These are phyloP conservation scores for Daldinia sp. DNA, from an alignment of 2,329 filamentous ascomycete genomes.

Conservation along the genomic window DNA sequence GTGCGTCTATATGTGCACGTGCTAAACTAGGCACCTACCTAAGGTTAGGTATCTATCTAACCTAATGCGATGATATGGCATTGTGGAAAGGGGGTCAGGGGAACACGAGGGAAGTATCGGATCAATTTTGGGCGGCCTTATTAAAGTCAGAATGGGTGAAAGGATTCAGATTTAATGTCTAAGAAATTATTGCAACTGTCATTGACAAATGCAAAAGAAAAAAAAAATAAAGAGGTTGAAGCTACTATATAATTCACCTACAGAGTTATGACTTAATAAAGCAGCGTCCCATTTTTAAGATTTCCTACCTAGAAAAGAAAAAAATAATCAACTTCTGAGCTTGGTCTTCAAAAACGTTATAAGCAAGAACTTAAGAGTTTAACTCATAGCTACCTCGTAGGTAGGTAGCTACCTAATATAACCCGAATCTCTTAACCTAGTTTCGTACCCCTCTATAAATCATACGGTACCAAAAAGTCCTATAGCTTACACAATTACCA, in stretches of 20 bases:
- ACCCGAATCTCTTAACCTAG: not conserved
- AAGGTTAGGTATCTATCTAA: too few species aligned
- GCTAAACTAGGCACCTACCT: conserved; percentile 6
- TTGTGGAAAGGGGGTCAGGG: too few species aligned
- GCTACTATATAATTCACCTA: too few species aligned
- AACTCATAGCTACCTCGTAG: not conserved
- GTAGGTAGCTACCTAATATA: too few species aligned
- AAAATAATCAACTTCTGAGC: not conserved
- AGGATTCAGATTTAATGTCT: not conserved
- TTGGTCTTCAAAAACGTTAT: not conserved
- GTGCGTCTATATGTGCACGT: conserved; percentile 45
- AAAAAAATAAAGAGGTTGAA: too few species aligned
- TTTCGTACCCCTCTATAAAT: not conserved
- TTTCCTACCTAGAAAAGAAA: too few species aligned
- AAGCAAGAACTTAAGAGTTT: not conserved
- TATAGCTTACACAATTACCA: not conserved
- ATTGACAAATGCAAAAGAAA: too few species aligned
- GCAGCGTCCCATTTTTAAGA: too few species aligned
- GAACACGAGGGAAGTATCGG: not conserved
- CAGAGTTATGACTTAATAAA: too few species aligned
- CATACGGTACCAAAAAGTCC: not conserved
- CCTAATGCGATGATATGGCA: not conserved
- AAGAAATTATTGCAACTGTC: not conserved
- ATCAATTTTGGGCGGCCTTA: not conserved
- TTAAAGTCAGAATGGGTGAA: not conserved